Evolutionary conservation across 1,284 basidiomycete genomes (phyloP).

Genomic region (Chondrostereum purpureum): DNA sequence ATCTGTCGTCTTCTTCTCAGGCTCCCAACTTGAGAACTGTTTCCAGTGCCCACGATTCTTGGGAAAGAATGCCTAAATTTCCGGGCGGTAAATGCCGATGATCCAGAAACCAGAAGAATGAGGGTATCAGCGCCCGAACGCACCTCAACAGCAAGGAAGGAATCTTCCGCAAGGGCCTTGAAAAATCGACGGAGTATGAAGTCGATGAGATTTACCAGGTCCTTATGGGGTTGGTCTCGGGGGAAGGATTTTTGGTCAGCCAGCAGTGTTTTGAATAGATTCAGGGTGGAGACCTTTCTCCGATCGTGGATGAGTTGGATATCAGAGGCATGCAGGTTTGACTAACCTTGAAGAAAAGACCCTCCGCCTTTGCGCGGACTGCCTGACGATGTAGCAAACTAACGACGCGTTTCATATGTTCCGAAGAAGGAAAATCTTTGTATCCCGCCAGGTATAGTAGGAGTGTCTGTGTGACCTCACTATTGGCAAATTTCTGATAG

Average conservation of each 20-base stretch:
- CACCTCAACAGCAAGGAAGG: conserved; percentile 82
- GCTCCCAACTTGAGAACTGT: conserved; percentile 73
- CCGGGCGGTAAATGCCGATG: conserved; percentile 13
- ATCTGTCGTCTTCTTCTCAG: conserved; percentile 46
- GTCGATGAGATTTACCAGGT: conserved; percentile 76
- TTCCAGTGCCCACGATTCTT: conserved; percentile 87
- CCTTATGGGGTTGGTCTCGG: conserved; percentile 72
- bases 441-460: conserved; percentile 77
- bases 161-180: conserved; percentile 75
- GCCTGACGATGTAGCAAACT: conserved; percentile 84
- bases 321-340: conserved; percentile 7
- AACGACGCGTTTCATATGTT: conserved; percentile 83
- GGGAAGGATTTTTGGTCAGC: conserved; percentile 73
- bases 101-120: conserved; percentile 8
- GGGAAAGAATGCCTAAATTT: conserved; percentile 76
- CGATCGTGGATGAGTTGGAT: conserved; percentile 1
- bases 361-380: conserved; percentile 84
- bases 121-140: conserved; percentile 15
- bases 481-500: conserved; percentile 75
- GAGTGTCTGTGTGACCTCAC: conserved; percentile 78
- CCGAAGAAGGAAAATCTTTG: conserved; percentile 71
- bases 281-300: conserved; percentile 73
- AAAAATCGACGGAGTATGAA: conserved; percentile 89
- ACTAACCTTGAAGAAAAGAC: conserved; percentile 84
- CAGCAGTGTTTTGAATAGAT: conserved; percentile 79